These are phyloP conservation scores for Piedraia hortae DNA, from an alignment of 2,329 filamentous ascomycete genomes.

Conservation along the genomic window DNA sequence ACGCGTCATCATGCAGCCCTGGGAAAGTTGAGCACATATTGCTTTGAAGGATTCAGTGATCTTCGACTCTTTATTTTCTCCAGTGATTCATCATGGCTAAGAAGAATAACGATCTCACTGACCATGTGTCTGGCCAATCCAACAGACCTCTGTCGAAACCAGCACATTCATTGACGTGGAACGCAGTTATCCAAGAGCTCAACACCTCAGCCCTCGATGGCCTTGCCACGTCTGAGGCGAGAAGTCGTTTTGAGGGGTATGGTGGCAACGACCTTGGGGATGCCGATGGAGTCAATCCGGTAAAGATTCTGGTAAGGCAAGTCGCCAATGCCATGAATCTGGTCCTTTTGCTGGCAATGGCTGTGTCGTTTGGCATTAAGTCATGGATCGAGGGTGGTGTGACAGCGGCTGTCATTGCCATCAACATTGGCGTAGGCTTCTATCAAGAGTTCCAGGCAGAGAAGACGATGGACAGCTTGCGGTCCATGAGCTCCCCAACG, in stretches of 20 bases:
- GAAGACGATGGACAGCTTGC: conserved; percentile 23
- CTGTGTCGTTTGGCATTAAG: conserved; percentile 19
- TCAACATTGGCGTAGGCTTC: conserved; percentile 21
- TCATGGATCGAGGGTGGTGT: conserved; percentile 23
- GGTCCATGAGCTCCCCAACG: conserved; percentile 20
- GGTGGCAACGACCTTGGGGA: conserved; percentile 45
- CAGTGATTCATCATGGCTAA: neutral
- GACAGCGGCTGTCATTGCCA: conserved; percentile 17
- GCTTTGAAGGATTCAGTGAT: too few species aligned
- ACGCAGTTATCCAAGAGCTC: conserved; percentile 27
- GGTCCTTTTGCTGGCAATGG: conserved; percentile 24
- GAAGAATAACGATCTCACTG: conserved; percentile 1
- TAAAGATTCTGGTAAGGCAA: conserved; percentile 45
- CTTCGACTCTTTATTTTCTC: too few species aligned
- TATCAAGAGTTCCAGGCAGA: conserved; percentile 21
- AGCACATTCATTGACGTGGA: conserved; percentile 31
- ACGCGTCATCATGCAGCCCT: too few species aligned
- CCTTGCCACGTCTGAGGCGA: conserved; percentile 31
- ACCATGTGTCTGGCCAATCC: conserved; percentile 10
- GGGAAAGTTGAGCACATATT: too few species aligned
- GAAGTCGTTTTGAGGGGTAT: conserved; percentile 29
- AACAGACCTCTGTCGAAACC: conserved; percentile 30
- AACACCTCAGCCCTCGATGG: conserved; percentile 39
- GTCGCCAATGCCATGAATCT: conserved; percentile 54
- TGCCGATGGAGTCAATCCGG: conserved; percentile 37